Percentiles rank a stretch among this genome's conserved stretches.
phyloP scores from a whole-genome alignment of 805 yeast genomes.

The Isabelozyma heimii region DNA sequence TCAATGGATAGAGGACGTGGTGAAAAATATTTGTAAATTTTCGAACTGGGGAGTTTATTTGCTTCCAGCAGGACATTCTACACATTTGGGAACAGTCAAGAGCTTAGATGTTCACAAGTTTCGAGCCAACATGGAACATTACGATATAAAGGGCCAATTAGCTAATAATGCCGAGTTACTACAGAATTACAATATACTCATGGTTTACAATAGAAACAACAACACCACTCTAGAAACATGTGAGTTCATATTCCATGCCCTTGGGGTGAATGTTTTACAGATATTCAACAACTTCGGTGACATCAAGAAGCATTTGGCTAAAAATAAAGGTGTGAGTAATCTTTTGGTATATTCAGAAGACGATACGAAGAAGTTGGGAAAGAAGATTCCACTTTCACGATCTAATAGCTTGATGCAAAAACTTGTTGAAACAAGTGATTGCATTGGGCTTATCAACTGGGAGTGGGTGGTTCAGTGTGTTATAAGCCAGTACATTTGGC shows the following conservation, averaged over 20 bases:
- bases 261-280: constrained; percentile 37
- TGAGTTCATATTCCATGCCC: constrained; percentile 43
- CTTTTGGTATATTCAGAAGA: background rate
- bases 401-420: background rate
- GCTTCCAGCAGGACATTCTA: constrained; percentile 72
- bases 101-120: constrained; percentile 51
- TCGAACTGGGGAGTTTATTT: constrained; percentile 52
- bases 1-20: constrained; percentile 52
- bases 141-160: constrained; percentile 34
- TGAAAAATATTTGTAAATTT: constrained; percentile 23
- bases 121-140: constrained; percentile 31
- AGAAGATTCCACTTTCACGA: background rate
- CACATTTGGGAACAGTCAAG: constrained; percentile 37
- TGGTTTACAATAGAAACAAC: constrained; percentile 27
- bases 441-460: constrained; percentile 45
- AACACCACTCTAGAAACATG: constrained; percentile 30
- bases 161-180: constrained; percentile 37
- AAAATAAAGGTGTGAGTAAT: background rate
- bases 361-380: constrained; percentile 1
- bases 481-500: constrained; percentile 39
- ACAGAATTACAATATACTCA: constrained; percentile 26
- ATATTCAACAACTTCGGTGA: constrained; percentile 7
- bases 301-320: constrained; percentile 1
- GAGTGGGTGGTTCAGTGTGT: constrained; percentile 69
- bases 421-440: background rate